Evolutionary conservation across 768 basidiomycete genomes (phyloP), one percentile per base, ranked within the genome.

Genomic region (Boletellus ananiceps): DNA sequence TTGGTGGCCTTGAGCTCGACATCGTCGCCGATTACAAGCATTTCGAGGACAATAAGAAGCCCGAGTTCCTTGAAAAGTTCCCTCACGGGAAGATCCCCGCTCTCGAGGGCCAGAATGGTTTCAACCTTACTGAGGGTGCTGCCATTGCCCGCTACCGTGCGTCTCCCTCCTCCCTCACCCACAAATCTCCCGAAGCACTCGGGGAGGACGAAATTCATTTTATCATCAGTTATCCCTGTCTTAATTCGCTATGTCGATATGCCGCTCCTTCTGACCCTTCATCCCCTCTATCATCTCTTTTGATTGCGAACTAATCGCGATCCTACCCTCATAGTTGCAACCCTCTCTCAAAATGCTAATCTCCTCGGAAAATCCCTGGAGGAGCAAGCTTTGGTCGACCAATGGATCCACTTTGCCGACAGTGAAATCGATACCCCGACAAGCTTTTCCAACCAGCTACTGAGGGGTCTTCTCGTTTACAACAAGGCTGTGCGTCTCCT

Each of bases 101-200:
- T 33, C 78, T 86, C 46, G 90, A 93, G 67, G 74, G 78, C 39
- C 69, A 73, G 13, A 81, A 92, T 67, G 92, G 92, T 47, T 80
- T 91, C 76, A 78, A 74, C 62, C 73, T 96, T 50, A 80, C 82
- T 58, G 95, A 95, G 75, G 76, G 80, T 47, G 64, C 71, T 47
- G 82, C 92, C 41, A 92, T 98, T 69, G 87, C 91, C 40, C 84
- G 82, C 49, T 93, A 95, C 72, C 59, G 95, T 97, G 71, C 82
- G 93, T 85, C 57, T 18, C 21, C 40, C 44, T 35, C 40, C 46
- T 21, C 16, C 40, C 38, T 40, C 50, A 18, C 25, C 40, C 57
- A 21, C 36, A 43, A 49, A 55, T 57, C 48, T 29, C 40, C 49
- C 44, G 36, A 40, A 27, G 53, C 42, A 50, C 55, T 57, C 44